Conservation (phyloP, 148 eudicot species). For the Amaranthus hypochondriacus region DNA sequence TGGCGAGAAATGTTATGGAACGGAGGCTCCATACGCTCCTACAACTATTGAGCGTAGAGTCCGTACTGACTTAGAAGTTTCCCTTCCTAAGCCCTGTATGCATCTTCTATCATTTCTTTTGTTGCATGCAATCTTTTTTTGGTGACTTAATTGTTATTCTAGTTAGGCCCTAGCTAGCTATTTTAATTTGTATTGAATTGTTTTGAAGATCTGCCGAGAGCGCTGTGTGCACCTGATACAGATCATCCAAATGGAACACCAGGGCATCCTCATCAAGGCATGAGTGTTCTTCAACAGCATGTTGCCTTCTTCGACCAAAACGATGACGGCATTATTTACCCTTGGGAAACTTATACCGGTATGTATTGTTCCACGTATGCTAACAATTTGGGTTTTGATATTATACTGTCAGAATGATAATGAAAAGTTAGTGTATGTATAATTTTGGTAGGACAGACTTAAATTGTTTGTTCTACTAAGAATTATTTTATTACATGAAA, state of each 20-base stretch:
- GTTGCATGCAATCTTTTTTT: not conserved
- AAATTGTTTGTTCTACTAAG: too few relatives aligned
- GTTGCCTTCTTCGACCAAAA: constrained; percentile 66
- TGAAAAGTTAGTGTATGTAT: too few relatives aligned
- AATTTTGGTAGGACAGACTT: too few relatives aligned
- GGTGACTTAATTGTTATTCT: not conserved
- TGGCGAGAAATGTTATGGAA: constrained; percentile 37
- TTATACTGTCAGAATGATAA: too few relatives aligned
- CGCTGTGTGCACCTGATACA: constrained; percentile 50
- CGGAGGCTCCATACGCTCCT: constrained; percentile 72
- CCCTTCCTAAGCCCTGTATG: constrained; percentile 78
- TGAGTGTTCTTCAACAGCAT: constrained; percentile 75
- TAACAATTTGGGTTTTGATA: too few relatives aligned
- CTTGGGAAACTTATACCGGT: constrained; percentile 77
- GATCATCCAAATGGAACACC: constrained; percentile 67
- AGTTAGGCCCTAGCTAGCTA: too few relatives aligned
- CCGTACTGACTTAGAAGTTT: constrained; percentile 57
- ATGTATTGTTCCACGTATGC: not conserved
- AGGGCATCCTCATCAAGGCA: constrained; percentile 36
- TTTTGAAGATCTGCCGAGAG: constrained; percentile 58
- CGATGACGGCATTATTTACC: constrained; percentile 61
- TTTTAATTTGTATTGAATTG: not conserved
- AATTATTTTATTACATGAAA: too few relatives aligned
- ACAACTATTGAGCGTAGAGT: constrained; percentile 49
- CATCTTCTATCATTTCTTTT: not conserved